phyloP scores from a whole-genome alignment of 169 alveolate genomes.

The Neospora caninum region DNA sequence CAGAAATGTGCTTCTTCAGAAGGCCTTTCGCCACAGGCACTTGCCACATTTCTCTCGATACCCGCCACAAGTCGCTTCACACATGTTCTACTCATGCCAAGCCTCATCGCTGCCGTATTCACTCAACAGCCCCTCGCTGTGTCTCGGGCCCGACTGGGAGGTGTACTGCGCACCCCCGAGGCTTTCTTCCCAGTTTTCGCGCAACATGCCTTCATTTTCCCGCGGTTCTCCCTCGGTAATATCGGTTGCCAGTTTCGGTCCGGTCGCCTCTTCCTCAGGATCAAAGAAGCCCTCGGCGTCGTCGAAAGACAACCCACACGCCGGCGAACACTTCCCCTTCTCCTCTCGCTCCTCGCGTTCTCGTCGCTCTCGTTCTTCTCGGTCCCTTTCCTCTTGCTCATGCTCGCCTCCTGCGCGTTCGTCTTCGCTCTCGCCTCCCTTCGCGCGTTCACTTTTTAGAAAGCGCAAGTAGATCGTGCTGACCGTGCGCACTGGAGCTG shows the following conservation, averaged over 20 bases:
- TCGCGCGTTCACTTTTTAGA: background rate
- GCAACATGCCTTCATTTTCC: background rate
- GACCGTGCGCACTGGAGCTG: background rate
- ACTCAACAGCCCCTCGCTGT: background rate
- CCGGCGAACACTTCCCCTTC: background rate
- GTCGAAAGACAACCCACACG: background rate
- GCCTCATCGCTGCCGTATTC: background rate
- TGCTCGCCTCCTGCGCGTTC: background rate
- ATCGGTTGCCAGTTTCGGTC: background rate
- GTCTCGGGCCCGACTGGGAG: background rate
- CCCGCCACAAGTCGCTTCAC: too few relatives aligned
- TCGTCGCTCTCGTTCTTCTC: constrained; percentile 1
- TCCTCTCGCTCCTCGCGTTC: background rate
- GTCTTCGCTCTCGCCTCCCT: background rate
- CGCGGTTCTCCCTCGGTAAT: background rate
- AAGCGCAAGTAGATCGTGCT: background rate
- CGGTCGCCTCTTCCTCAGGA: background rate
- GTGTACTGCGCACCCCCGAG: background rate
- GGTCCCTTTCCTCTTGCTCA: background rate
- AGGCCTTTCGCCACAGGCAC: too few relatives aligned
- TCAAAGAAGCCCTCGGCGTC: background rate
- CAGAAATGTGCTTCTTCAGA: too few relatives aligned
- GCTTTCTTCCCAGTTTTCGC: background rate
- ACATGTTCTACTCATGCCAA: background rate
- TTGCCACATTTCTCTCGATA: too few relatives aligned